Percentiles rank a stretch among this genome's conserved stretches.
phyloP scores from a whole-genome alignment of 2,329 filamentous ascomycete species.

The Spiromastix sp. region DNA sequence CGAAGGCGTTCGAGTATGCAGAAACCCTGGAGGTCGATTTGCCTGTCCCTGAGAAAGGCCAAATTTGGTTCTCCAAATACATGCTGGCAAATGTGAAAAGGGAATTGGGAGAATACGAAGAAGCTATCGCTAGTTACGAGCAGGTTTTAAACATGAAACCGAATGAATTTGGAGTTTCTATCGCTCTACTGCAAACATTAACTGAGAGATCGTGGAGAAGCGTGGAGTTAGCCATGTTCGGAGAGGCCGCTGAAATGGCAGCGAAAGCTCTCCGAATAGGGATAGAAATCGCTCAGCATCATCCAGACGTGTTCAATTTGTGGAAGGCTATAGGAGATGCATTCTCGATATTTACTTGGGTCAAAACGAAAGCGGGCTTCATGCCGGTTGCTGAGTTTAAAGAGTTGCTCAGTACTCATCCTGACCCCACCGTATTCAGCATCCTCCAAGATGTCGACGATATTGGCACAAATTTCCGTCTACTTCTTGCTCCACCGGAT shows the following conservation, averaged over 20 bases:
- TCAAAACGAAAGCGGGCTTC: constrained; percentile 55
- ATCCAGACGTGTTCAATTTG: constrained; percentile 72
- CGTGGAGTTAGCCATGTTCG: constrained; percentile 75
- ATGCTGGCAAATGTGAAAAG: constrained; percentile 93
- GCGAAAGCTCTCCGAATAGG: constrained; percentile 60
- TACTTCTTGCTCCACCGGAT: constrained; percentile 22
- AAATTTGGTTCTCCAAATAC: constrained; percentile 92
- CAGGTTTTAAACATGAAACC: constrained; percentile 58
- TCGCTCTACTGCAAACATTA: constrained; percentile 79
- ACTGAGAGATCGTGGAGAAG: constrained; percentile 70
- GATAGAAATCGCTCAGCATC: constrained; percentile 46
- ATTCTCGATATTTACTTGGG: constrained; percentile 69
- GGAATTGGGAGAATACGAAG: constrained; percentile 81
- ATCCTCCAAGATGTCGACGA: constrained; percentile 61
- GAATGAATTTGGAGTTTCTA: constrained; percentile 72
- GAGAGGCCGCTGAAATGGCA: constrained; percentile 65
- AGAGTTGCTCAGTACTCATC: constrained; percentile 46
- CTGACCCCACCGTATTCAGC: constrained; percentile 45
- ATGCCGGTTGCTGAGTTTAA: constrained; percentile 51
- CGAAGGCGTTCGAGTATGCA: constrained; percentile 79
- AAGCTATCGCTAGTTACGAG: constrained; percentile 67
- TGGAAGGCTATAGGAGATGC: constrained; percentile 92
- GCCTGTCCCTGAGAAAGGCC: constrained; percentile 46
- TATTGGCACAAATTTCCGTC: constrained; percentile 35
- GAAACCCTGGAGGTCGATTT: constrained; percentile 59